These are phyloP conservation scores for Coprinopsis strossmayeri DNA, from an alignment of 768 basidiomycete genomes.

Conservation along the genomic window DNA sequence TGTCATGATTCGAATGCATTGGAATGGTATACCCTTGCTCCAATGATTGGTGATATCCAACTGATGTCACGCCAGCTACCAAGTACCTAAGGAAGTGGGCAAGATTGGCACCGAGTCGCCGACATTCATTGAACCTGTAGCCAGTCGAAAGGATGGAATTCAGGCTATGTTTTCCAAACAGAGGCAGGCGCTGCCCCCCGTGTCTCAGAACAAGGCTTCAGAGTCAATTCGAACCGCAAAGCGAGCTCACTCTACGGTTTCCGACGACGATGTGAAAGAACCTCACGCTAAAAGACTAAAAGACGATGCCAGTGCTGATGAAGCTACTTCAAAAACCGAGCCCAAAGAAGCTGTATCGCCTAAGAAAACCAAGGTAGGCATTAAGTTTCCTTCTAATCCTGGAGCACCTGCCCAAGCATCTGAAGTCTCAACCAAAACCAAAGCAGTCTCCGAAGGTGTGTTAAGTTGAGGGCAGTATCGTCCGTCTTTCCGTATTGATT, in stretches of 20 bases:
- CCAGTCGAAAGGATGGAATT: conserved; percentile 79
- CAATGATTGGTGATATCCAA: too few species aligned
- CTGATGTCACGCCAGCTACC: too few species aligned
- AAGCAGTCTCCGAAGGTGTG: too few species aligned
- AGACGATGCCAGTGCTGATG: not conserved
- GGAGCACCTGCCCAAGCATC: too few species aligned
- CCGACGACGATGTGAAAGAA: not conserved
- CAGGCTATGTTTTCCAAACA: conserved; percentile 77
- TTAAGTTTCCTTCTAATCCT: too few species aligned
- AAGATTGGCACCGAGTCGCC: conserved; percentile 83
- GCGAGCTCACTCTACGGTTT: not conserved
- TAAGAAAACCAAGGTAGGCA: too few species aligned
- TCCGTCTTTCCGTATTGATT: not conserved
- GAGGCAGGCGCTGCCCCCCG: conserved; percentile 13
- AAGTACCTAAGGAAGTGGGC: conserved; percentile 85
- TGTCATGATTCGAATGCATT: conserved; percentile 42
- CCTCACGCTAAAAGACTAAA: conserved; percentile 1
- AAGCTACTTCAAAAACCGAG: too few species aligned
- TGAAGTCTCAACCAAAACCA: conserved; percentile 1
- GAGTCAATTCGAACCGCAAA: not conserved
- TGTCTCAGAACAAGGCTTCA: conserved; percentile 2
- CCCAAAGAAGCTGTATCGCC: too few species aligned
- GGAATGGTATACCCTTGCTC: conserved; percentile 61
- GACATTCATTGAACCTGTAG: conserved; percentile 75
- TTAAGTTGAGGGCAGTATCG: too few species aligned